These are phyloP conservation scores for Fusarium chlamydosporum DNA, from an alignment of 2,329 filamentous ascomycete genomes.

Conservation along the genomic window DNA sequence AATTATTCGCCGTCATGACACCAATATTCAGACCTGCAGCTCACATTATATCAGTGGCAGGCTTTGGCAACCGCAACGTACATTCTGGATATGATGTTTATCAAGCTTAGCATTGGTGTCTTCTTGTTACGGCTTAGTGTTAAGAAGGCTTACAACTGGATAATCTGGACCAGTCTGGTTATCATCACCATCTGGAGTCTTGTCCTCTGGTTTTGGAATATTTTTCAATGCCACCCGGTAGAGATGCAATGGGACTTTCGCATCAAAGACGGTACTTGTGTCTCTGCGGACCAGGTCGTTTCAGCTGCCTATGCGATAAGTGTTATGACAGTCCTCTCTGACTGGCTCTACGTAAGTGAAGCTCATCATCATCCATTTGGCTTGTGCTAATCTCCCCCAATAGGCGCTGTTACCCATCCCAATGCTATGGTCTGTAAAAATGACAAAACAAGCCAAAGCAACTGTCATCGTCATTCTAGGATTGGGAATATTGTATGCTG, in stretches of 20 bases:
- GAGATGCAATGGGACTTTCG: conserved; percentile 68
- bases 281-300: conserved; percentile 61
- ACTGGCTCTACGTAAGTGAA: conserved; percentile 65
- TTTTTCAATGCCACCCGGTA: conserved; percentile 66
- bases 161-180: conserved; percentile 61
- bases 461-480: conserved; percentile 66
- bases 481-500: conserved; percentile 64
- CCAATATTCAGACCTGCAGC: background rate
- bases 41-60: conserved; percentile 60
- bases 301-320: conserved; percentile 66
- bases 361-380: background rate
- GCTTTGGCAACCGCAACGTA: conserved; percentile 66
- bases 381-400: conserved; percentile 19
- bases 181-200: conserved; percentile 63
- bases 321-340: conserved; percentile 66
- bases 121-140: conserved; percentile 65
- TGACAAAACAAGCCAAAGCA: conserved; percentile 66
- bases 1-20: conserved; percentile 14
- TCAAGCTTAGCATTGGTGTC: conserved; percentile 69
- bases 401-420: conserved; percentile 66
- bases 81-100: conserved; percentile 68
- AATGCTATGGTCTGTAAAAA: conserved; percentile 69
- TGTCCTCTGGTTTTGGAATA: conserved; percentile 66
- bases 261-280: conserved; percentile 60
- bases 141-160: conserved; percentile 63